A percentile compares a stretch with the other conserved stretches of the same genome.
phyloP scores from a whole-genome alignment of 768 basidiomycete species.

The Kwoniella pini region DNA sequence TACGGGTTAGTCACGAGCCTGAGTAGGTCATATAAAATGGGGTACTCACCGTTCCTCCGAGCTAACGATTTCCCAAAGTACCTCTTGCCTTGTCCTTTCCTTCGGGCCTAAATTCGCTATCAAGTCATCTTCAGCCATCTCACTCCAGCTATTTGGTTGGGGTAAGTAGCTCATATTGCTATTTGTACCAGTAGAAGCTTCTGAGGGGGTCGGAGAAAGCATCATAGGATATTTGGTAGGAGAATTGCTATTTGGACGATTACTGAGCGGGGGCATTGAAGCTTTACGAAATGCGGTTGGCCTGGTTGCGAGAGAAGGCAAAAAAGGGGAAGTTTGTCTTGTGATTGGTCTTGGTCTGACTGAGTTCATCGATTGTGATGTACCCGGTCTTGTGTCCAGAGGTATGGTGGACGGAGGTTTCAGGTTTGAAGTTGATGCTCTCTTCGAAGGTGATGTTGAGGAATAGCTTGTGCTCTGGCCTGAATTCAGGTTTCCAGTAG shows the following conservation, averaged over 20 bases:
- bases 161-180: conserved; percentile 35
- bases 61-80: conserved; percentile 92
- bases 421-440: conserved; percentile 5
- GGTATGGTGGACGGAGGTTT: conserved; percentile 3
- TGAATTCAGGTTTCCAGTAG: too few species aligned
- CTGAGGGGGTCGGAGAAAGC: conserved; percentile 33
- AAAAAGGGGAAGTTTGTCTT: conserved; percentile 18
- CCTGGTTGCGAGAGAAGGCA: conserved; percentile 16
- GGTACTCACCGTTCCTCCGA: conserved; percentile 79
- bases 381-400: conserved; percentile 4
- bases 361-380: conserved; percentile 11
- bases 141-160: conserved; percentile 68
- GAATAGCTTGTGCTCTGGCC: not conserved
- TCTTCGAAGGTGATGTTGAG: conserved; percentile 20
- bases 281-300: conserved; percentile 26
- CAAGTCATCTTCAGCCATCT: conserved; percentile 89
- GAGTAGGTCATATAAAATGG: too few species aligned
- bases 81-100: conserved; percentile 93
- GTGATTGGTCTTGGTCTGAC: conserved; percentile 19
- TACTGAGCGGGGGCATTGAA: conserved; percentile 20
- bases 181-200: conserved; percentile 15
- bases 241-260: conserved; percentile 5
- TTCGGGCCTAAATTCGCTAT: conserved; percentile 89
- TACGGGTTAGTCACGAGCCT: not conserved
- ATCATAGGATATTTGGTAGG: conserved; percentile 23